A percentile compares a stretch with the other conserved stretches of the same genome.
These are phyloP conservation scores for Polyporus arcularius DNA, from an alignment of 768 basidiomycete species.

Conservation along the genomic window DNA sequence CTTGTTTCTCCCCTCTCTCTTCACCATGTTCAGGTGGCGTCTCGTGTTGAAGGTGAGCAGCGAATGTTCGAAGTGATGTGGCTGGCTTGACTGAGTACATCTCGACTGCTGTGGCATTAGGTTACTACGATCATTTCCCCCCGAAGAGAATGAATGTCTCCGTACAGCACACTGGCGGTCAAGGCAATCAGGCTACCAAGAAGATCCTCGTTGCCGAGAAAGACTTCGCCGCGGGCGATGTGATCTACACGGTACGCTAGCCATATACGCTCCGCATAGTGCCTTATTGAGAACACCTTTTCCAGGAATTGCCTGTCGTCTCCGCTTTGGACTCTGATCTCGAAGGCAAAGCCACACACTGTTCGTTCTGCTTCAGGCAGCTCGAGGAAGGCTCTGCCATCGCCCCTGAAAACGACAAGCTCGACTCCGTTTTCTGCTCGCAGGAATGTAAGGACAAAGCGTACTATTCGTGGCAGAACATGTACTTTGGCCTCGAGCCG, in stretches of 20 bases:
- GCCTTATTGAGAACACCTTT: background rate
- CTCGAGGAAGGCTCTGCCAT: constrained; percentile 51
- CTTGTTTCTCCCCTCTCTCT: constrained; percentile 29
- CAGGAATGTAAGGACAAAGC: constrained; percentile 59
- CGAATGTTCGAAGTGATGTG: constrained; percentile 9
- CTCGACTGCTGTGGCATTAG: constrained; percentile 40
- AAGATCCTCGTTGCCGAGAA: constrained; percentile 59
- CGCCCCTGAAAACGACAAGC: constrained; percentile 48
- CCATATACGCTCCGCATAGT: background rate
- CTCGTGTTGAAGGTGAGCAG: constrained; percentile 75
- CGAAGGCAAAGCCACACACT: constrained; percentile 65
- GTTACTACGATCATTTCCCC: constrained; percentile 80
- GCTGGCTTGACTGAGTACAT: constrained; percentile 23
- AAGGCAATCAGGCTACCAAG: constrained; percentile 28
- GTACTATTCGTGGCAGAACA: constrained; percentile 59
- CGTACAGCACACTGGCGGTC: constrained; percentile 41
- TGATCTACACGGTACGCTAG: constrained; percentile 67
- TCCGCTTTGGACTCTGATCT: constrained; percentile 73
- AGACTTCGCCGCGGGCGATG: constrained; percentile 69
- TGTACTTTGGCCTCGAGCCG: constrained; percentile 71
- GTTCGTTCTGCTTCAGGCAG: constrained; percentile 69
- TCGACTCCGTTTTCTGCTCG: constrained; percentile 73
- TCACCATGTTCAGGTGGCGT: constrained; percentile 52
- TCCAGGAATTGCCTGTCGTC: constrained; percentile 74
- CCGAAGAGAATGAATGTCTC: constrained; percentile 67